Percentiles rank a stretch among this genome's conserved stretches.
Evolutionary conservation across 768 basidiomycete genomes (phyloP).

Genomic region (Mycena olivaceomarginata): DNA sequence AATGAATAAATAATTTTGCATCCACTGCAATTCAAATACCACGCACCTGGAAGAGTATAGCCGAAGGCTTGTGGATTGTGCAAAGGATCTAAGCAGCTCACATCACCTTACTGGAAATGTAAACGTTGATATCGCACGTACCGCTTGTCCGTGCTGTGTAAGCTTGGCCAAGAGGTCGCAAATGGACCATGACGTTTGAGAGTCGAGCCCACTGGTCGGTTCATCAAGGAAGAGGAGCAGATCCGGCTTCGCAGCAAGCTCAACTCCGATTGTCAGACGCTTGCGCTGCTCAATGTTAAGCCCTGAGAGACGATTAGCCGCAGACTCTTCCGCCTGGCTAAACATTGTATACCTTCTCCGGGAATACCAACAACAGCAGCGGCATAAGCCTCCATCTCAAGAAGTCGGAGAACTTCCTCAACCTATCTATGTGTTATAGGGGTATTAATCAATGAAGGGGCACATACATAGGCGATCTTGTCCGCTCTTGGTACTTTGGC

Average conservation of each 20-base stretch:
- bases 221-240: slow-evolving; percentile 76
- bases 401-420: slow-evolving; percentile 67
- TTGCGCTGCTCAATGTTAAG: slow-evolving; percentile 66
- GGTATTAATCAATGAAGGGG: too few species aligned
- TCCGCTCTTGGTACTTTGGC: slow-evolving; percentile 59
- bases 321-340: too few species aligned
- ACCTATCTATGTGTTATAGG: slow-evolving; percentile 10
- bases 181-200: slow-evolving; percentile 71
- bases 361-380: slow-evolving; percentile 66
- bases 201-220: slow-evolving; percentile 73
- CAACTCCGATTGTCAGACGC: slow-evolving; percentile 72
- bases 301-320: too few species aligned
- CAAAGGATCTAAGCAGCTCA: too few species aligned
- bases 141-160: slow-evolving; percentile 72
- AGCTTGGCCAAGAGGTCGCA: slow-evolving; percentile 68
- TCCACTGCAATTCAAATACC: too few species aligned
- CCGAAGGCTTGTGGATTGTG: background rate
- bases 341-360: slow-evolving; percentile 41
- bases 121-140: slow-evolving; percentile 68
- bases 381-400: slow-evolving; percentile 68
- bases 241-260: slow-evolving; percentile 71
- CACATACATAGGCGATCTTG: slow-evolving; percentile 61
- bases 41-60: too few species aligned
- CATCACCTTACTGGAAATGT: background rate
- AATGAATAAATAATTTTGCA: too few species aligned